Base-by-base conservation (phyloP, 1,139 yeast genomes). In the Saccharomycopsis hybrid region DNA sequence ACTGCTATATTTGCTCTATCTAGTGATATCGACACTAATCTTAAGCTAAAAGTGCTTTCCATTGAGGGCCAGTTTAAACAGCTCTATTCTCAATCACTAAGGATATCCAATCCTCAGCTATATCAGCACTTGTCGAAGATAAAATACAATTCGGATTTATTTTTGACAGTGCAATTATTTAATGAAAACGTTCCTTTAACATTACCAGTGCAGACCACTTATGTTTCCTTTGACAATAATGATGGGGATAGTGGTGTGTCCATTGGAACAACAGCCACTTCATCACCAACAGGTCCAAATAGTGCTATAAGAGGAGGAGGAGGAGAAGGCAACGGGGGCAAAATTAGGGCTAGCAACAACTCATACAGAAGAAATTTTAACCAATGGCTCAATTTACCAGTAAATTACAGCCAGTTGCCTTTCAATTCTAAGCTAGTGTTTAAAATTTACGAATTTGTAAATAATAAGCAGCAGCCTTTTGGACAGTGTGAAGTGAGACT, bases 1-100 rank as follows among this genome's bases (percentile, higher is more conserved):
- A 76, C 77, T 38, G 73, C 78, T 41, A 78, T 89, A 1, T 87
- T 86, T 65, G 88, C 88, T 48, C 73, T 84, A 7, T 83, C 95
- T 1, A 81, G 82, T 57, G 95, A 88, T 60, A 65, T 89, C 28
- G 71, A 75, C 32, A 65, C 74, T 1, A 87, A 87, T 0, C 68
- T 82, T 52, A 63, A 70, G 43, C 66, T 80, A 31, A 78, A 71
- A 55, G 65, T 78, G 3, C 65, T 66, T 31, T 66, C 72, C 1
- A 59, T 76, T 32, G 79, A 77, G 51, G 85, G 85, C 5, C 60
- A 65, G 24, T 52, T 50, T 9, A 69, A 69, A 42, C 71, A 68
- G 4, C 62, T 70, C n/a, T 65, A 76, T 5, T 70, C 74, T 44
- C 72, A 74, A 33, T 81, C 90, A 1, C 71, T 74, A 47, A 74